Percentiles rank a stretch among this genome's conserved stretches.
Evolutionary conservation across 768 basidiomycete species (phyloP).

Genomic region (Suillus hirtellus): DNA sequence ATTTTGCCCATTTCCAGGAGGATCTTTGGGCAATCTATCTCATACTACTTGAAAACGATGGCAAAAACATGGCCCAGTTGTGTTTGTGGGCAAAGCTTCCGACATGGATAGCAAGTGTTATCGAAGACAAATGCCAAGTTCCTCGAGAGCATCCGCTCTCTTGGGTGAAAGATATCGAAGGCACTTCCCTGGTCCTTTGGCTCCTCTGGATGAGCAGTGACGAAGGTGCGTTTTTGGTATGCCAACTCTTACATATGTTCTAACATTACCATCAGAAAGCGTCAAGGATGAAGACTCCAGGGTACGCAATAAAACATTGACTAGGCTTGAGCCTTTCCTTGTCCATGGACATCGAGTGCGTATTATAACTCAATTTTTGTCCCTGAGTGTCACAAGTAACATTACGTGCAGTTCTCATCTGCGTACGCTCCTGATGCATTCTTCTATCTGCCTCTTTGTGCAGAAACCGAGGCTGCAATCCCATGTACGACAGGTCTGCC

Average conservation of each 20-base stretch:
- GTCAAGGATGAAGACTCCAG: constrained; percentile 31
- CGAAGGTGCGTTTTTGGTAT: constrained; percentile 32
- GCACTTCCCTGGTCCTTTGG: constrained; percentile 44
- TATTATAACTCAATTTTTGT: not conserved
- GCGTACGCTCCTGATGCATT: constrained; percentile 45
- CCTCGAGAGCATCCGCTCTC: constrained; percentile 21
- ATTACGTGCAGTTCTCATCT: constrained; percentile 39
- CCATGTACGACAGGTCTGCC: constrained; percentile 25
- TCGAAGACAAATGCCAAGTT: constrained; percentile 18
- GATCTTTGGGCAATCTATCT: constrained; percentile 57
- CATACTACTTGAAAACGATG: constrained; percentile 56
- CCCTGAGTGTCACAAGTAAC: constrained; percentile 7
- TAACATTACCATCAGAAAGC: constrained; percentile 30
- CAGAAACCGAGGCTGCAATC: constrained; percentile 23
- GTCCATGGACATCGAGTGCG: constrained; percentile 43
- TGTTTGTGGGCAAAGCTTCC: constrained; percentile 41
- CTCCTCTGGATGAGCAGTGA: constrained; percentile 47
- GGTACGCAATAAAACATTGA: constrained; percentile 29
- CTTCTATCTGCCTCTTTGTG: constrained; percentile 42
- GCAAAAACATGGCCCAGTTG: constrained; percentile 45
- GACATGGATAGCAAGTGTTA: constrained; percentile 24
- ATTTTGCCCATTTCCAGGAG: constrained; percentile 24
- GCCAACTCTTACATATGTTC: constrained; percentile 10
- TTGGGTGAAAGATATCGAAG: constrained; percentile 29
- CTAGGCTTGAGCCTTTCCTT: constrained; percentile 40